Conservation (phyloP, 2,329 filamentous ascomycete species). For the Monilinia laxa region DNA sequence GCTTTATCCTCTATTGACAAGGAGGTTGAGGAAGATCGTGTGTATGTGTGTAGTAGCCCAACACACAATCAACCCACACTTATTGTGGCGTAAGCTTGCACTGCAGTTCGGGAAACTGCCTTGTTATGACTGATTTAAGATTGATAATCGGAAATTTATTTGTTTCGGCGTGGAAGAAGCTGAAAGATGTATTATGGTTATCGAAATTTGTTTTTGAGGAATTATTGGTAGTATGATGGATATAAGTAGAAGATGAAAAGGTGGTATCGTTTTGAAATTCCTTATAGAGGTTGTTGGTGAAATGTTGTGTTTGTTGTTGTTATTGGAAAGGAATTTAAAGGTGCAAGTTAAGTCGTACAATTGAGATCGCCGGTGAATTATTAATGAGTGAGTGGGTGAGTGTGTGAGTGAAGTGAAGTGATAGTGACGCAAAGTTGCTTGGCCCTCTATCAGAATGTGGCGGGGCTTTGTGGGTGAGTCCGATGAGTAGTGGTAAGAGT, state of each 20-base stretch:
- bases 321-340: background rate
- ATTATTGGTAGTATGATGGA: background rate
- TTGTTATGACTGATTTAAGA: slow-evolving; percentile 4
- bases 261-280: background rate
- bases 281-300: background rate
- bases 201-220: background rate
- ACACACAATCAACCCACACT: slow-evolving; percentile 19
- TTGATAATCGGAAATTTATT: slow-evolving; percentile 14
- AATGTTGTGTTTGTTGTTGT: background rate
- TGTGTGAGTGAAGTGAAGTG: too few relatives aligned
- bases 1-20: background rate
- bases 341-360: background rate
- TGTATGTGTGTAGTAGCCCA: slow-evolving; percentile 12
- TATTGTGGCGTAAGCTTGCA: slow-evolving; percentile 19
- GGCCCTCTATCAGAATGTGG: slow-evolving; percentile 7
- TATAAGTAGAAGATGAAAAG: background rate
- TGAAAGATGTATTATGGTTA: slow-evolving; percentile 9
- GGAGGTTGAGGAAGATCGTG: background rate
- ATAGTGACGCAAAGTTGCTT: slow-evolving; percentile 9
- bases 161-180: slow-evolving; percentile 2
- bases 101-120: slow-evolving; percentile 15
- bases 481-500: too few relatives aligned
- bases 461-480: background rate
- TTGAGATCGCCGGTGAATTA: background rate
- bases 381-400: too few relatives aligned